These are phyloP conservation scores for Hemisphaericaspora xylanilytica DNA, from an alignment of 1,139 yeast genomes.

Conservation along the genomic window DNA sequence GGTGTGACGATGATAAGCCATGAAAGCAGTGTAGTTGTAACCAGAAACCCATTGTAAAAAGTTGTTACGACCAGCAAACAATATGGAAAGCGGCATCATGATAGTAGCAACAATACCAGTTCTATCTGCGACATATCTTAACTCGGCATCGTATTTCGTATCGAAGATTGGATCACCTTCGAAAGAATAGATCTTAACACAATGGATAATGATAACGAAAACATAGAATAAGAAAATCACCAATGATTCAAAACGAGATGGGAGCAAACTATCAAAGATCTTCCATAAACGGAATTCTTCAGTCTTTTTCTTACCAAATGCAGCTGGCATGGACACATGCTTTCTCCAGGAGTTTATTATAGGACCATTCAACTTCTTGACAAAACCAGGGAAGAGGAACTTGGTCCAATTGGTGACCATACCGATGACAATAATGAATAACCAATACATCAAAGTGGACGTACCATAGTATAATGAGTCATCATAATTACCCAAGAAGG, in stretches of 20 bases:
- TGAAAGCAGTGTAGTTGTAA: slow-evolving; percentile 33
- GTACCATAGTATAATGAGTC: not conserved
- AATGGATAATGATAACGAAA: slow-evolving; percentile 40
- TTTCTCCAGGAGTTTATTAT: slow-evolving; percentile 26
- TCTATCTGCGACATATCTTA: slow-evolving; percentile 29
- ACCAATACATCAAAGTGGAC: not conserved
- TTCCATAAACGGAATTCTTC: slow-evolving; percentile 20
- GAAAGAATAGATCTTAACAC: slow-evolving; percentile 20
- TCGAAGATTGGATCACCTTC: slow-evolving; percentile 25
- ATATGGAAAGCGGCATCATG: slow-evolving; percentile 29
- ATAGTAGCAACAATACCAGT: slow-evolving; percentile 27
- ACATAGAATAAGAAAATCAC: slow-evolving; percentile 37
- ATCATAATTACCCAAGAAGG: not conserved
- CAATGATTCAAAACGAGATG: slow-evolving; percentile 28
- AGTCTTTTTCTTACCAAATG: slow-evolving; percentile 22
- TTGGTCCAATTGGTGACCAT: slow-evolving; percentile 42
- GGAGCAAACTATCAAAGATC: slow-evolving; percentile 25
- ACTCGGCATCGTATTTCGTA: slow-evolving; percentile 11
- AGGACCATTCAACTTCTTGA: slow-evolving; percentile 23
- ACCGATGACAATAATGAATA: slow-evolving; percentile 28
- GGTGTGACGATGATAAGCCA: slow-evolving; percentile 37
- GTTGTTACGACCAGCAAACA: slow-evolving; percentile 43
- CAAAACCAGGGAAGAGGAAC: slow-evolving; percentile 25
- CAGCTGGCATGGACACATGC: slow-evolving; percentile 32
- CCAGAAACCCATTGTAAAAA: slow-evolving; percentile 38